These are phyloP conservation scores for Jacaranda copaia DNA, from an alignment of 257 asterid species.

Conservation along the genomic window DNA sequence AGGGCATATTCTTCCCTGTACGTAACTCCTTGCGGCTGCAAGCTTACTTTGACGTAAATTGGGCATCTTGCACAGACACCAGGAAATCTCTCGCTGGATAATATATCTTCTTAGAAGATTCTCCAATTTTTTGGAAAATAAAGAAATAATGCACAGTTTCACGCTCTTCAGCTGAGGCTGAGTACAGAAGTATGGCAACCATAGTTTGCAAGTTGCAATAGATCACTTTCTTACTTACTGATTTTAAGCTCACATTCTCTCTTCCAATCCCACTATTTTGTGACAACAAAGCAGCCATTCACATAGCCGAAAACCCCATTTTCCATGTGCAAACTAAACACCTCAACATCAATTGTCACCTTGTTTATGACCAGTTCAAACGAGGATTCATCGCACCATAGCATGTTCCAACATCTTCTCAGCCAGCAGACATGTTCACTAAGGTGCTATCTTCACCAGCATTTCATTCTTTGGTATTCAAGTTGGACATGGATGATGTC, in stretches of 20 bases:
- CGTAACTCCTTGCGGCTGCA: no score
- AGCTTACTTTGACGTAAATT: no score
- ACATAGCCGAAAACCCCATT: not conserved
- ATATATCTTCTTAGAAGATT: not conserved
- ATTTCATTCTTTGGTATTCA: not conserved
- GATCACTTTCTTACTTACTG: not conserved
- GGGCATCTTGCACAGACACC: no score
- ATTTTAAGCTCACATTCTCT: not conserved
- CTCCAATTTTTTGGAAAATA: not conserved
- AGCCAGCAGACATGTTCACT: not conserved
- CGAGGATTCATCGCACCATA: not conserved
- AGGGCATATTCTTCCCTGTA: no score
- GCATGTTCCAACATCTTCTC: not conserved
- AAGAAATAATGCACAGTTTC: not conserved
- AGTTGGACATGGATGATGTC: not conserved
- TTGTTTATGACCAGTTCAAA: not conserved
- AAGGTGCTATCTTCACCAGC: not conserved
- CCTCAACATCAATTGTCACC: not conserved
- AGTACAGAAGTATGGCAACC: not conserved
- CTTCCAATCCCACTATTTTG: not conserved
- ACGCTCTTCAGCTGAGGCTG: not conserved
- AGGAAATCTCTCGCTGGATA: no score
- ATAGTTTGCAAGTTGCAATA: not conserved
- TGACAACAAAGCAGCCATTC: not conserved
- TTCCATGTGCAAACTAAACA: not conserved